phyloP scores from a whole-genome alignment of 1,139 yeast genomes.

The Yamadazyma epiphylla region DNA sequence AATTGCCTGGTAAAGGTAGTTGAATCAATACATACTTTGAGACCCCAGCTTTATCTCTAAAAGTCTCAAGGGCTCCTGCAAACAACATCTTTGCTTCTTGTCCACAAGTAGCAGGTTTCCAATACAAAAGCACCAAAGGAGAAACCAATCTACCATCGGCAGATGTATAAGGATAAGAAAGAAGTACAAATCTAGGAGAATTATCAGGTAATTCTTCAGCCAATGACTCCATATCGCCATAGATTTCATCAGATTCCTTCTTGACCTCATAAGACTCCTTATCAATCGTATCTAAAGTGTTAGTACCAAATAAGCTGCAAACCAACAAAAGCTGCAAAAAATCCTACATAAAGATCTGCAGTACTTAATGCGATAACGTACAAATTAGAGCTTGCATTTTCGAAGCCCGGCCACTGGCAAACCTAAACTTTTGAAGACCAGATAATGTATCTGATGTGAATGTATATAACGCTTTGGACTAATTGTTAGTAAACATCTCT shows the following conservation, averaged over 20 bases:
- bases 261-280: constrained; percentile 53
- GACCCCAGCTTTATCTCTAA: constrained; percentile 76
- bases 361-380: no score
- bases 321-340: no score
- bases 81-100: constrained; percentile 80
- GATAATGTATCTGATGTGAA: constrained; percentile 64
- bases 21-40: constrained; percentile 42
- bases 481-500: constrained; percentile 2
- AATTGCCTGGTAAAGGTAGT: no score
- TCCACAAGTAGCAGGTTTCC: constrained; percentile 81
- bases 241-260: constrained; percentile 41
- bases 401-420: constrained; percentile 63
- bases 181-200: constrained; percentile 67
- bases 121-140: constrained; percentile 77
- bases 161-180: constrained; percentile 72
- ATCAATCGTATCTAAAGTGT: constrained; percentile 44
- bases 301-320: background rate
- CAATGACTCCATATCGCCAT: constrained; percentile 53
- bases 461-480: constrained; percentile 50
- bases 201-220: constrained; percentile 80
- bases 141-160: constrained; percentile 69
- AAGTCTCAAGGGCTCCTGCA: constrained; percentile 83
- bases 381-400: constrained; percentile 64
- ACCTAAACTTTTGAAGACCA: constrained; percentile 65
- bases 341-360: no score